These are phyloP conservation scores for Talaromyces thailandensis DNA, from an alignment of 495 filamentous ascomycete genomes.

Conservation along the genomic window DNA sequence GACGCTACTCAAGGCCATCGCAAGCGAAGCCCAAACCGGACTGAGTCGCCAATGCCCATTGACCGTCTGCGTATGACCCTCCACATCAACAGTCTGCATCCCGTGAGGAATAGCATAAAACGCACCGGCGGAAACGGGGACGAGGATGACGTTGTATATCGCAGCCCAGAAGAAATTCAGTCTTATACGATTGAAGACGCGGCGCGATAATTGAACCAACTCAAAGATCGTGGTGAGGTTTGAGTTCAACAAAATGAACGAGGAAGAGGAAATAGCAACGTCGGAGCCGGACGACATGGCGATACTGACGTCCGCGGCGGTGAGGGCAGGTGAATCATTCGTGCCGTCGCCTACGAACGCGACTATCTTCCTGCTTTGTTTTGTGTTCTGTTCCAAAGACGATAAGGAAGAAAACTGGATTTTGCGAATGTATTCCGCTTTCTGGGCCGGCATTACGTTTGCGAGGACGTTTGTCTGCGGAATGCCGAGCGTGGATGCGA, in stretches of 20 bases:
- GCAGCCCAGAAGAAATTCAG: conserved; percentile 87
- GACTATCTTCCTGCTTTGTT: conserved; percentile 23
- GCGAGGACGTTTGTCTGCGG: conserved; percentile 69
- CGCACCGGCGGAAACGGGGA: conserved; percentile 80
- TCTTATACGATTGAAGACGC: conserved; percentile 70
- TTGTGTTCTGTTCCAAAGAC: neutral
- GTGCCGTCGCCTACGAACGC: conserved; percentile 78
- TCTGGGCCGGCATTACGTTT: conserved; percentile 75
- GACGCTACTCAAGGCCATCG: conserved; percentile 67
- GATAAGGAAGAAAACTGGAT: conserved; percentile 43
- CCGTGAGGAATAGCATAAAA: conserved; percentile 58
- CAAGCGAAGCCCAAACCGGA: conserved; percentile 65
- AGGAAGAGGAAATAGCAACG: conserved; percentile 71
- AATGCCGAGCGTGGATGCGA: conserved; percentile 74
- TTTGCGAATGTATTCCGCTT: conserved; percentile 73
- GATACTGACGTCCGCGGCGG: conserved; percentile 72
- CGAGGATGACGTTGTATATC: conserved; percentile 69
- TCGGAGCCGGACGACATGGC: conserved; percentile 79
- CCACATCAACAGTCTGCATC: conserved; percentile 31
- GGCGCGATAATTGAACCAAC: conserved; percentile 58
- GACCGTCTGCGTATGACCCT: conserved; percentile 27
- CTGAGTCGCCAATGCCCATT: conserved; percentile 35
- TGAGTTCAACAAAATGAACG: conserved; percentile 76
- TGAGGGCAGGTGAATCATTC: conserved; percentile 79
- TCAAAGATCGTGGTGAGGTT: conserved; percentile 62